Evolutionary conservation across 1,284 basidiomycete species (phyloP).

Genomic region (Meira miltonrushii): DNA sequence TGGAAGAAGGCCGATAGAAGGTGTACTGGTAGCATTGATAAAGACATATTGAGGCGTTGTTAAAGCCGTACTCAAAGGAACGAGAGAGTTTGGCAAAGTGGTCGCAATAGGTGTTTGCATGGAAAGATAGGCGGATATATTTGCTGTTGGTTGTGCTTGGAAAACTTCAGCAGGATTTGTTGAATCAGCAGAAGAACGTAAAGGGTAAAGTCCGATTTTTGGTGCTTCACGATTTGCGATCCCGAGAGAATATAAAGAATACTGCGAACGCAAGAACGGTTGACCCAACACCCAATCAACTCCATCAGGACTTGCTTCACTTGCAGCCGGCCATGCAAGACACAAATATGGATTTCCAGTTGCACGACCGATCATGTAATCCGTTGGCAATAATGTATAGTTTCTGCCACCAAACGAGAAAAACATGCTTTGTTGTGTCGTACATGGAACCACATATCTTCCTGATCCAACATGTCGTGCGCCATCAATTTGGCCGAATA

Average conservation of each 20-base stretch:
- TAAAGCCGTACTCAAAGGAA: conserved; percentile 63
- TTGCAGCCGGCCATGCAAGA: conserved; percentile 72
- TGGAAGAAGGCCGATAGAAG: conserved; percentile 15
- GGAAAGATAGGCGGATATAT: conserved; percentile 61
- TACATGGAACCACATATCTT: conserved; percentile 76
- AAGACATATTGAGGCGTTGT: conserved; percentile 67
- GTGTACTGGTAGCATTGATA: conserved; percentile 55
- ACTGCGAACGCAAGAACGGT: conserved; percentile 73
- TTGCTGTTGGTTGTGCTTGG: conserved; percentile 20
- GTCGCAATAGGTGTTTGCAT: conserved; percentile 65
- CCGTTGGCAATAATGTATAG: conserved; percentile 68
- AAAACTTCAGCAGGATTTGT: conserved; percentile 16
- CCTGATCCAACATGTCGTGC: conserved; percentile 67
- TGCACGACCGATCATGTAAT: conserved; percentile 74
- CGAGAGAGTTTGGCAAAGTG: conserved; percentile 68
- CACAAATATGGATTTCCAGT: conserved; percentile 66
- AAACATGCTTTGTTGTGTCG: conserved; percentile 63
- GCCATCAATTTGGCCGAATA: conserved; percentile 64
- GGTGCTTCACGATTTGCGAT: conserved; percentile 24
- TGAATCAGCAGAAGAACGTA: conserved; percentile 53
- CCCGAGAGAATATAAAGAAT: conserved; percentile 66
- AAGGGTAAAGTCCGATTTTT: conserved; percentile 27
- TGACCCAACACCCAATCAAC: conserved; percentile 84
- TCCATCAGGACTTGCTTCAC: conserved; percentile 65
- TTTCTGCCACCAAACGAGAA: conserved; percentile 59